Conservation (phyloP, 1,284 basidiomycete genomes). For the Cutaneotrichosporon curvatum region DNA sequence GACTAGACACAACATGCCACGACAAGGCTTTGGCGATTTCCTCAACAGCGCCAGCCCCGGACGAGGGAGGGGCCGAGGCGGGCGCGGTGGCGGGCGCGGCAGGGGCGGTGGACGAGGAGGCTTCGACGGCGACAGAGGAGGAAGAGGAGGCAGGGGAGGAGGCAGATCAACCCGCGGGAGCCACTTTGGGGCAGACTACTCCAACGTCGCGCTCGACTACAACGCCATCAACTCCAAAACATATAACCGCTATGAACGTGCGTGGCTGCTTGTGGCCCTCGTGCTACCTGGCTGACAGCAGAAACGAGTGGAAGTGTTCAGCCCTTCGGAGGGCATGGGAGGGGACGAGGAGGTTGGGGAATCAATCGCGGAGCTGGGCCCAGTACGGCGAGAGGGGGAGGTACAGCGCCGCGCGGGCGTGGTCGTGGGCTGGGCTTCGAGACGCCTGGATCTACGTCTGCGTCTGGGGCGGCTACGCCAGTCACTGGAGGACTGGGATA, state of each 20-base stretch:
- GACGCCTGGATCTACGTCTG: constrained; percentile 1
- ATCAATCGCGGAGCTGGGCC: no score
- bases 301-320: no score
- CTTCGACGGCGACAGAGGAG: constrained; percentile 10
- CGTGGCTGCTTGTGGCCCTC: no score
- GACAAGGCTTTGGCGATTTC: constrained; percentile 34
- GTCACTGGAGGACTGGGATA: constrained; percentile 30
- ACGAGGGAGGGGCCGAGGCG: constrained; percentile 20
- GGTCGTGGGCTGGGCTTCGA: no score
- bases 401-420: no score
- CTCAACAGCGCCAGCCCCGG: constrained; percentile 25
- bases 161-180: constrained; percentile 13
- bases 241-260: constrained; percentile 36
- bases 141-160: constrained; percentile 11
- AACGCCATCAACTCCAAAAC: constrained; percentile 27
- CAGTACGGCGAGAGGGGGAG: no score
- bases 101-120: constrained; percentile 14
- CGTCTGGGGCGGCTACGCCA: constrained; percentile 28
- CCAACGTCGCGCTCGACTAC: constrained; percentile 40
- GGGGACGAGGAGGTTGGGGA: no score
- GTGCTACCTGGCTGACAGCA: no score
- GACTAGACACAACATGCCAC: constrained; percentile 9
- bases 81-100: constrained; percentile 19
- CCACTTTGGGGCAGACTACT: constrained; percentile 35
- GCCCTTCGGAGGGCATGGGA: no score